Evolutionary conservation across 2,329 filamentous ascomycete species (phyloP).

Genomic region (Sphaerulina populicola): DNA sequence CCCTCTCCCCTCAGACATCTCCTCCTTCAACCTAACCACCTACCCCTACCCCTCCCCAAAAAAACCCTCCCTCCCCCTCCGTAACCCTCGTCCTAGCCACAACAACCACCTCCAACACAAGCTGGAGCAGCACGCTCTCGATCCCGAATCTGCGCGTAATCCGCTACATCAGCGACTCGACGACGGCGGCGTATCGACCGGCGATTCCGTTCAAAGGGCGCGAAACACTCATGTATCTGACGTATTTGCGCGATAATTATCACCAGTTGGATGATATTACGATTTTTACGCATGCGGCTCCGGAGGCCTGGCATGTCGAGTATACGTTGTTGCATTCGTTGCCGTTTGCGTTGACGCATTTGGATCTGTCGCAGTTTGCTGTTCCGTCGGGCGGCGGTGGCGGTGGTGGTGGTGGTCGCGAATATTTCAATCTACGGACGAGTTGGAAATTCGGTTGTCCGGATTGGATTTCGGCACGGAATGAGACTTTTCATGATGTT

Average conservation of each 20-base stretch:
- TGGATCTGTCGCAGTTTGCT: too few species aligned
- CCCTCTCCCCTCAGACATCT: background rate
- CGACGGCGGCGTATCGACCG: conserved; percentile 14
- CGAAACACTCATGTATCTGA: conserved; percentile 22
- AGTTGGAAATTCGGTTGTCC: conserved; percentile 22
- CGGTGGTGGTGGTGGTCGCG: too few species aligned
- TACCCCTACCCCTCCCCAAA: background rate
- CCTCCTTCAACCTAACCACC: background rate
- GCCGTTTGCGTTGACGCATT: conserved; percentile 13
- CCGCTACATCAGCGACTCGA: conserved; percentile 20
- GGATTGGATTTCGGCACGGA: conserved; percentile 17
- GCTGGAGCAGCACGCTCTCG: too few species aligned
- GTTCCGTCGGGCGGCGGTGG: too few species aligned
- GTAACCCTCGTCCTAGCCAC: conserved; percentile 18
- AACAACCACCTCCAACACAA: too few species aligned
- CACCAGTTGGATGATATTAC: conserved; percentile 16
- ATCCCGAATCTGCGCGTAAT: conserved; percentile 17
- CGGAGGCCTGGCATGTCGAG: conserved; percentile 20
- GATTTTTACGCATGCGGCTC: conserved; percentile 18
- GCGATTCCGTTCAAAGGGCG: conserved; percentile 12
- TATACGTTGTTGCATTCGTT: conserved; percentile 12
- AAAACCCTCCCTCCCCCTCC: background rate
- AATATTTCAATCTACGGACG: conserved; percentile 19
- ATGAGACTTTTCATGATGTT: conserved; percentile 9
- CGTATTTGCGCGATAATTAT: conserved; percentile 21